Evolutionary conservation across 768 basidiomycete genomes (phyloP).

Genomic region (Mycena capillaripes): DNA sequence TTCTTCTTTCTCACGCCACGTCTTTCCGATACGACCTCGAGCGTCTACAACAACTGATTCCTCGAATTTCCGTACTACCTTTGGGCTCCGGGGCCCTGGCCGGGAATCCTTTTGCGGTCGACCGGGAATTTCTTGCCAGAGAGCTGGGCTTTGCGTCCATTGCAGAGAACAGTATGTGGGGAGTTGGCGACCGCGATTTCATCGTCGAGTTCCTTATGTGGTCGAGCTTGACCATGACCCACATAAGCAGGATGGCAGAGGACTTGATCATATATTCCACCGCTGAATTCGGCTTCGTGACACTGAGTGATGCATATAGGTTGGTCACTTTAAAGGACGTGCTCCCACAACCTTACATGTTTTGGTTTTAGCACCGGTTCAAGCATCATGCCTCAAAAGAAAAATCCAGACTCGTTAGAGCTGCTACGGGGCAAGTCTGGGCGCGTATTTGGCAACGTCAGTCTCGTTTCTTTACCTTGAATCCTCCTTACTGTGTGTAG

Average conservation of each 20-base stretch:
- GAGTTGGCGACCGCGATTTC: conserved; percentile 97
- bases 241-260: conserved; percentile 95
- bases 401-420: conserved; percentile 97
- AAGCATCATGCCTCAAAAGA: conserved; percentile 99
- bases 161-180: conserved; percentile 97
- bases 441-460: conserved; percentile 91
- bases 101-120: conserved; percentile 95
- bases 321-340: conserved; percentile 45
- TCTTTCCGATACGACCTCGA: conserved; percentile 93
- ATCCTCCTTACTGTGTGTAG: conserved; percentile 53
- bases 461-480: conserved; percentile 35
- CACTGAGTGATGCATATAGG: conserved; percentile 98
- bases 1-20: conserved; percentile 94
- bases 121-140: conserved; percentile 91
- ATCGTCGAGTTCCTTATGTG: conserved; percentile 98
- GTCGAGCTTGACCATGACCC: conserved; percentile 92
- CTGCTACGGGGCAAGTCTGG: conserved; percentile 96
- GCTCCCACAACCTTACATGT: conserved; percentile 1
- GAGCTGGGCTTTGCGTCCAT: conserved; percentile 92
- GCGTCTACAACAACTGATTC: conserved; percentile 85
- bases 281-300: conserved; percentile 96
- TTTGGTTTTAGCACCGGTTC: conserved; percentile 86
- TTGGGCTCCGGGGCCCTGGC: conserved; percentile 96
- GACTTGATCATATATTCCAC: conserved; percentile 97
- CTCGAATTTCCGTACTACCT: conserved; percentile 93